Base-by-base conservation (phyloP, 2,329 filamentous ascomycete genomes). In the Aspergillus sp. region DNA sequence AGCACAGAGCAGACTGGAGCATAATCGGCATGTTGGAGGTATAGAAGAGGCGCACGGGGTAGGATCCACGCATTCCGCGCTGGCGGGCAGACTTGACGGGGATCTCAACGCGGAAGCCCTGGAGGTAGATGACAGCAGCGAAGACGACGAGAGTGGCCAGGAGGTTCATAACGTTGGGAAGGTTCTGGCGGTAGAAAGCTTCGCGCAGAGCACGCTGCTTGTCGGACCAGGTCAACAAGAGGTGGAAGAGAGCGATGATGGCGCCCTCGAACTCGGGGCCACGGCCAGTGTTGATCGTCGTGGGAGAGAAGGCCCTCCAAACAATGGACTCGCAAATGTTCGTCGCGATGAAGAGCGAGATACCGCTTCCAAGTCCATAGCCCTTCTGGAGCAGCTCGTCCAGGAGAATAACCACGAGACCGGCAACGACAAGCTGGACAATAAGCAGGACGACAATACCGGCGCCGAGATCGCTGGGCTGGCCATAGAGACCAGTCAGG, bases 21-120 rank as follows among this genome's bases (percentile, higher is more conserved):
- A 98, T 98, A 69, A 98, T 98, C 60, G 91, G 91, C 93, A 98
- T 98, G 82, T 98, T 98, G 64, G 88, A 95, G 60, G 91, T 98
- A 73, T 98, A 98, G 79, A 98, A 98, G 39, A 98, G 84, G 58
- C 93, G 89, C 64, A 98, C 79, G 55, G 91, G 91, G 77, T 96
- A 98, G 25, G 88, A 93, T 57, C 89, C 93, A 55, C 91, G 89
- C 62, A 93, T 91, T 66, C 91, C 91, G 74, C 91, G 88, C 77
- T 98, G 91, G 69, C 91, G 88, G 53, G 86, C 89, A 40, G 88
- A 95, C 80, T 98, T 98, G 75, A 98, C 91, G 43, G 93, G 93
- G 60, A 98, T 98, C 72, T 98, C 91, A 58, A 98, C 91, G 49
- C 91, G 91, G 86, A 98, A 96, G 47, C 91, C 89, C 71, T 94